A percentile compares a stretch with the other conserved stretches of the same genome.
Conservation (phyloP, 768 basidiomycete genomes). For the Boletus insuetus region DNA sequence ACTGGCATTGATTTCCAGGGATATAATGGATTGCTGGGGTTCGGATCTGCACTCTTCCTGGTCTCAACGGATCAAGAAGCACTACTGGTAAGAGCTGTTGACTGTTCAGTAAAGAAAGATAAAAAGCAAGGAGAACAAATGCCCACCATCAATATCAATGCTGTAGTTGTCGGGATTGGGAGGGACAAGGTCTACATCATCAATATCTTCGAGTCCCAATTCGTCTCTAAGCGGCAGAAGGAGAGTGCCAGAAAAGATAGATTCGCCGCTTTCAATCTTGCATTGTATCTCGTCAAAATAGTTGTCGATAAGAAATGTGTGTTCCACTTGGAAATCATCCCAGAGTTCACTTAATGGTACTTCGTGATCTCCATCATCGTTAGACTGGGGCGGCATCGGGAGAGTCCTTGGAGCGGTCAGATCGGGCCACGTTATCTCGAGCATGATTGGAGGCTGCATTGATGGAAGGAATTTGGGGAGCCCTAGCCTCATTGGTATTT, state of each 20-base stretch:
- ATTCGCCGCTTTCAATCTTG: neutral
- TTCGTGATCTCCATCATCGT: neutral
- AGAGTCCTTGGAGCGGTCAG: neutral
- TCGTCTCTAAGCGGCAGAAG: slow-evolving; percentile 8
- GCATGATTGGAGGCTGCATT: too few relatives aligned
- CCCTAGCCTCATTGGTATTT: too few relatives aligned
- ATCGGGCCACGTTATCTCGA: too few relatives aligned
- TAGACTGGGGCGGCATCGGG: neutral
- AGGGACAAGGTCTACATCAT: neutral
- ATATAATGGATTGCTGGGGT: neutral
- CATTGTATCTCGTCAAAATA: slow-evolving; percentile 11
- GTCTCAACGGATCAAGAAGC: too few relatives aligned
- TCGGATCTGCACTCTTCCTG: too few relatives aligned
- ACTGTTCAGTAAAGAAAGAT: neutral
- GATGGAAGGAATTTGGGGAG: too few relatives aligned
- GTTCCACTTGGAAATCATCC: slow-evolving; percentile 6
- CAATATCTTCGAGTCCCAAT: neutral
- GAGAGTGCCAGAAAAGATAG: neutral
- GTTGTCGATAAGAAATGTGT: neutral
- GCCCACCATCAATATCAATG: neutral
- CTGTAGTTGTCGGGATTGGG: neutral
- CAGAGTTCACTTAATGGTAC: slow-evolving; percentile 2
- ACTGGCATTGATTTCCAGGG: slow-evolving; percentile 2
- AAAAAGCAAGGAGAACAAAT: neutral
- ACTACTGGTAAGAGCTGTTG: neutral